Base-by-base conservation (phyloP, 495 filamentous ascomycete species). In the Platismatia glauca region DNA sequence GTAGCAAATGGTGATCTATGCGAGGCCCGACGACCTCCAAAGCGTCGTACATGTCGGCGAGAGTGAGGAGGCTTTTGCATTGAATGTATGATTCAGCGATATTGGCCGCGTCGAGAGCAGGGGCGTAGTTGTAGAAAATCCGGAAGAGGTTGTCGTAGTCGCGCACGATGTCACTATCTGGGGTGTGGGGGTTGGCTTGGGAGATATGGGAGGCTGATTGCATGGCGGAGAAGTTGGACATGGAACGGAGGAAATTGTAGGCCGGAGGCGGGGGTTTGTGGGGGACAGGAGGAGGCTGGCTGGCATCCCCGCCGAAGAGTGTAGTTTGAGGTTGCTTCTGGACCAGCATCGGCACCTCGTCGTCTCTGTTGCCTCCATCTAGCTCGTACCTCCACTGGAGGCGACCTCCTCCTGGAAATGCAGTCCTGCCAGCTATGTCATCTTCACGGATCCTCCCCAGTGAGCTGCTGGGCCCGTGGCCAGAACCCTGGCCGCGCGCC, bases 71-170 rank as follows among this genome's bases (percentile, higher is more conserved):
- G 13, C 87, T 84, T 73, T 95, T 94, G 81, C 90, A 95, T 71
- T 96, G 89, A 35, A 91, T 83, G 73, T 97, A 97, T 22, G 90
- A 89, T 66, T 89, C 86, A 64, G 90, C 89, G 63, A 96, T 92
- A 71, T 93, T 91, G 71, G 91, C 81, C 27, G 81, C 80, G 75
- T 95, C 90, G 35, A 97, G 81, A 7, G 81, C 68, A 0, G 91
- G 91, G 3, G 90, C 77, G 71, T 95, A 87, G 72, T 96, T 95
- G 77, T 96, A 96, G 78, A 95, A 95, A 55, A 91, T 83, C 60
- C 91, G 87, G 72, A 96, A 90, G 59, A 96, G 80, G 75, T 95
- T 96, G 72, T 95, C 91, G 72, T 96, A 96, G 72, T 94, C 89
- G 55, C 89, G 88, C 39, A 96, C 75, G 31, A 89, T 78, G 55